Percentiles rank a stretch among this genome's conserved stretches.
Evolutionary conservation across 2,329 filamentous ascomycete species (phyloP).

Genomic region (Elsinoe fawcettii): DNA sequence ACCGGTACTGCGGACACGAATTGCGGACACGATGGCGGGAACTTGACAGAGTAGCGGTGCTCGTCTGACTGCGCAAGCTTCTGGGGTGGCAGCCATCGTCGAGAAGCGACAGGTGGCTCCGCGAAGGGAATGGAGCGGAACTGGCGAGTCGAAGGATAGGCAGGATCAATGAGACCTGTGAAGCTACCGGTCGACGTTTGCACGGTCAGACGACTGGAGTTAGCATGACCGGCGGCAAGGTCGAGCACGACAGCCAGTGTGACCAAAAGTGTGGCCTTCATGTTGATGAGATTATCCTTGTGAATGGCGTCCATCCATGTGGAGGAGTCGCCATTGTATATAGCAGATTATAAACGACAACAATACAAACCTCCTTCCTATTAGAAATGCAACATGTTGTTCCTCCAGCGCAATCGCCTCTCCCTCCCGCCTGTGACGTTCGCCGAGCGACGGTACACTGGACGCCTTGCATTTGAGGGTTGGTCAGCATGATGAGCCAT

Average conservation of each 20-base stretch:
- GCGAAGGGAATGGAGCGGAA: constrained; percentile 24
- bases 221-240: background rate
- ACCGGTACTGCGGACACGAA: constrained; percentile 23
- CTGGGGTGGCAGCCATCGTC: constrained; percentile 22
- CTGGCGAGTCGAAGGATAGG: constrained; percentile 18
- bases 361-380: too few species aligned
- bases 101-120: constrained; percentile 21
- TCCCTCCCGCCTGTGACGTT: too few species aligned
- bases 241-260: too few species aligned
- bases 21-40: constrained; percentile 26
- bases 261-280: too few species aligned
- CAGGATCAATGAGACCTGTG: constrained; percentile 17
- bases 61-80: constrained; percentile 20
- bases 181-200: constrained; percentile 17
- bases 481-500: too few species aligned
- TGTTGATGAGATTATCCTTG: too few species aligned
- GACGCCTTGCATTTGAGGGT: too few species aligned
- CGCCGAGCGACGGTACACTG: too few species aligned
- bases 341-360: background rate
- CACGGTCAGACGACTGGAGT: background rate
- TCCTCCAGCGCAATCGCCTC: too few species aligned
- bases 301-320: too few species aligned
- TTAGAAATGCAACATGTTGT: too few species aligned
- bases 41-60: constrained; percentile 21
- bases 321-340: background rate